Evolutionary conservation across 2,329 filamentous ascomycete species (phyloP).

Genomic region (Penicillium sp.): DNA sequence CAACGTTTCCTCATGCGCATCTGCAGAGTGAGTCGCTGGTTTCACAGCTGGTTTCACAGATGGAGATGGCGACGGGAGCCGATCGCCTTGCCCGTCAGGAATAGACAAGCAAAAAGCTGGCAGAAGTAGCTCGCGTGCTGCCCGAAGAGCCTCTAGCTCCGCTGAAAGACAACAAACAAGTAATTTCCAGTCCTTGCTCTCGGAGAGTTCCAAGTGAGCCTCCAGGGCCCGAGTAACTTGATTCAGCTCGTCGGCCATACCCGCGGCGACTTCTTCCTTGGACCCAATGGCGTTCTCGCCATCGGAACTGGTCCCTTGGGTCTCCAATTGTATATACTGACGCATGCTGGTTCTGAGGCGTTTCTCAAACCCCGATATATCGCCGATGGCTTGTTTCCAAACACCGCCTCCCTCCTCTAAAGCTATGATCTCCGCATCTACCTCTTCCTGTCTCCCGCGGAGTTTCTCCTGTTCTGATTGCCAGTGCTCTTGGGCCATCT

Average conservation of each 20-base stretch:
- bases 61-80: conserved; percentile 15
- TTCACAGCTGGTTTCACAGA: conserved; percentile 10
- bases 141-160: conserved; percentile 60
- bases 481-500: conserved; percentile 64
- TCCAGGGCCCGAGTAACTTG: conserved; percentile 53
- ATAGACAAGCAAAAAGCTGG: conserved; percentile 36
- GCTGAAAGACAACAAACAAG: conserved; percentile 66
- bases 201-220: conserved; percentile 54
- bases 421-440: conserved; percentile 59
- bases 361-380: conserved; percentile 57
- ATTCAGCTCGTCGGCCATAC: conserved; percentile 52
- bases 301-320: conserved; percentile 17
- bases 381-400: conserved; percentile 60
- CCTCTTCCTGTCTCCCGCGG: conserved; percentile 48
- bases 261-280: conserved; percentile 31
- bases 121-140: conserved; percentile 44
- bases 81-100: conserved; percentile 15
- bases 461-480: conserved; percentile 53
- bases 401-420: conserved; percentile 62
- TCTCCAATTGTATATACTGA: conserved; percentile 31
- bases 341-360: conserved; percentile 38
- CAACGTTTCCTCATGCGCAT: conserved; percentile 22
- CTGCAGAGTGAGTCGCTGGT: conserved; percentile 5
- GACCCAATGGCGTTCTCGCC: conserved; percentile 14
- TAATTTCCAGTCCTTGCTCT: conserved; percentile 62